These are phyloP conservation scores for Cryomyces antarcticus DNA, from an alignment of 495 filamentous ascomycete species.

Conservation along the genomic window DNA sequence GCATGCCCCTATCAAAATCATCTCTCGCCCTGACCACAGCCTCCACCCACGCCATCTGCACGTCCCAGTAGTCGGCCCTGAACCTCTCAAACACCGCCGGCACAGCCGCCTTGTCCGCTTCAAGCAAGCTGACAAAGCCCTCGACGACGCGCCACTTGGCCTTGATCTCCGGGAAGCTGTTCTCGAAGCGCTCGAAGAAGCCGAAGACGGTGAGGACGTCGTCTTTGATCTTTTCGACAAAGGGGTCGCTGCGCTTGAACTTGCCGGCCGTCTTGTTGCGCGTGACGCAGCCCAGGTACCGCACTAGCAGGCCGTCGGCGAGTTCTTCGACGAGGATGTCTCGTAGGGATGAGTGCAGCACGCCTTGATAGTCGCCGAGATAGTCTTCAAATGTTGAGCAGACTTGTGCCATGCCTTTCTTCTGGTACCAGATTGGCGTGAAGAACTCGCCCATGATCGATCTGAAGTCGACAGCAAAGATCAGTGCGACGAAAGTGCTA, in stretches of 20 bases:
- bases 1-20: slow-evolving; percentile 81
- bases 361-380: slow-evolving; percentile 58
- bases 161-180: slow-evolving; percentile 59
- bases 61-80: slow-evolving; percentile 78
- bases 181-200: slow-evolving; percentile 38
- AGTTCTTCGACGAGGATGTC: slow-evolving; percentile 85
- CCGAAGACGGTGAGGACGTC: slow-evolving; percentile 69
- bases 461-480: slow-evolving; percentile 75
- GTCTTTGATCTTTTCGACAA: slow-evolving; percentile 75
- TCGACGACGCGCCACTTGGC: slow-evolving; percentile 81
- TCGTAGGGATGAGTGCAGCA: slow-evolving; percentile 64
- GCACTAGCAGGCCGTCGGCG: slow-evolving; percentile 66
- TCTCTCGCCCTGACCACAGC: slow-evolving; percentile 68
- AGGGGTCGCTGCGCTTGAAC: slow-evolving; percentile 66
- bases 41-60: slow-evolving; percentile 94
- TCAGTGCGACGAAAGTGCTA: slow-evolving; percentile 55
- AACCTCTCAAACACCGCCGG: slow-evolving; percentile 64
- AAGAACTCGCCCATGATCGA: slow-evolving; percentile 73
- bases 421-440: slow-evolving; percentile 69
- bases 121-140: slow-evolving; percentile 53
- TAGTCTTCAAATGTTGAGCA: slow-evolving; percentile 88
- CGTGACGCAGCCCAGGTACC: slow-evolving; percentile 58
- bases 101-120: slow-evolving; percentile 50
- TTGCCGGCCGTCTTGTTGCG: slow-evolving; percentile 67
- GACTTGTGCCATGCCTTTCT: slow-evolving; percentile 70